phyloP scores from a whole-genome alignment of 1,139 yeast species.

The Candida sanyaensis region DNA sequence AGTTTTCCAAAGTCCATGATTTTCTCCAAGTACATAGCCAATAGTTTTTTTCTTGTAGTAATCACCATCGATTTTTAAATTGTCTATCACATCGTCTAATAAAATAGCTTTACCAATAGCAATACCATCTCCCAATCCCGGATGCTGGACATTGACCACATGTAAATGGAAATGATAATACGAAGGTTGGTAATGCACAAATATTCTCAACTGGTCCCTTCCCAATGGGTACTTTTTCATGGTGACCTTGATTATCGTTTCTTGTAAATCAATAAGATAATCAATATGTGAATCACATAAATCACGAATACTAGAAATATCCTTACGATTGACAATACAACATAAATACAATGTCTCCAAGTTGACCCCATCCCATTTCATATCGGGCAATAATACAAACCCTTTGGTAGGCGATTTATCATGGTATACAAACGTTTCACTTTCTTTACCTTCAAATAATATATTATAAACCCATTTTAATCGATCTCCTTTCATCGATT shows the following conservation, averaged over 20 bases:
- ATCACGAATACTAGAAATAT: constrained; percentile 78
- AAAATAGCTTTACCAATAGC: constrained; percentile 80
- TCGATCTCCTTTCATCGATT: constrained; percentile 73
- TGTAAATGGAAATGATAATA: constrained; percentile 95
- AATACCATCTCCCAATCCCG: constrained; percentile 73
- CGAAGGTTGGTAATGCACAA: constrained; percentile 92
- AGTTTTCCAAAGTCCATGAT: constrained; percentile 72
- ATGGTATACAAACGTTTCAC: constrained; percentile 70
- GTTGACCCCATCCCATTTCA: constrained; percentile 90
- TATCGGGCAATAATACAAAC: constrained; percentile 69
- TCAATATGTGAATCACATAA: constrained; percentile 58
- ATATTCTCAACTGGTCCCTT: constrained; percentile 62
- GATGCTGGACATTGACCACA: constrained; percentile 73
- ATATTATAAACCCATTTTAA: constrained; percentile 92
- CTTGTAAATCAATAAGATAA: constrained; percentile 51
- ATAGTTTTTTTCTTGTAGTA: constrained; percentile 41
- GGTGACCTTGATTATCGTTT: constrained; percentile 49
- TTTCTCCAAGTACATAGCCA: constrained; percentile 69
- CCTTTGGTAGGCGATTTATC: constrained; percentile 59
- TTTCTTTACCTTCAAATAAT: constrained; percentile 77
- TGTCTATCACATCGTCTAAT: constrained; percentile 80
- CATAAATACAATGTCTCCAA: constrained; percentile 73
- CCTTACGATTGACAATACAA: constrained; percentile 71
- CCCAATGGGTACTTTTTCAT: constrained; percentile 37
- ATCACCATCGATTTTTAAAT: constrained; percentile 53